Evolutionary conservation across 2,329 filamentous ascomycete genomes (phyloP).

Genomic region (Calonectria pauciramosa): DNA sequence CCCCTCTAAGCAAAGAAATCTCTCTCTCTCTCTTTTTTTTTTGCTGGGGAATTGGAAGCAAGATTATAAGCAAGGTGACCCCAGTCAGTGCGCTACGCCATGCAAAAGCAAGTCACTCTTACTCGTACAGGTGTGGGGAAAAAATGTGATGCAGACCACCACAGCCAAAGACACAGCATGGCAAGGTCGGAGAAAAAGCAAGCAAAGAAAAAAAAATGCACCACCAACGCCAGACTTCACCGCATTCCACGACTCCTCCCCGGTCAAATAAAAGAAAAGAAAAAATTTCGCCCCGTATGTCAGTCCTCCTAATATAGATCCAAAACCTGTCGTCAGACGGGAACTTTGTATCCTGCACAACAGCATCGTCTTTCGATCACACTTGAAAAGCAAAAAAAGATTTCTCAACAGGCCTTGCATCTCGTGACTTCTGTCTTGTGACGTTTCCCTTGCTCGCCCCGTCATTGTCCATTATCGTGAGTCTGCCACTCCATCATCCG

Average conservation of each 20-base stretch:
- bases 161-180: not conserved
- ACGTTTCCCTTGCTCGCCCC: not conserved
- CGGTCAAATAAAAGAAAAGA: not conserved
- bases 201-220: not conserved
- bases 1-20: not conserved
- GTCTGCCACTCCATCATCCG: not conserved
- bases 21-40: not conserved
- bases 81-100: not conserved
- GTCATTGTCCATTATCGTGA: not conserved
- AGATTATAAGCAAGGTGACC: not conserved
- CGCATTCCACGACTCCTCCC: slow-evolving; percentile 5
- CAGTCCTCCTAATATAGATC: slow-evolving; percentile 15
- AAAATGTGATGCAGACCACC: not conserved
- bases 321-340: slow-evolving; percentile 9
- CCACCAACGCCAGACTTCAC: slow-evolving; percentile 12
- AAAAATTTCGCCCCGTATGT: not conserved
- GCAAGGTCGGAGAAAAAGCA: slow-evolving; percentile 4
- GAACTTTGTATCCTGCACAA: slow-evolving; percentile 3
- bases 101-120: slow-evolving; percentile 14
- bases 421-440: not conserved
- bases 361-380: slow-evolving; percentile 1
- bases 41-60: not conserved
- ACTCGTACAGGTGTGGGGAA: not conserved
- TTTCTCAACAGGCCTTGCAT: not conserved
- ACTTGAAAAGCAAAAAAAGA: slow-evolving; percentile 5